Base-by-base conservation (phyloP, 768 basidiomycete species). In the Fistulinella prunicolor region DNA sequence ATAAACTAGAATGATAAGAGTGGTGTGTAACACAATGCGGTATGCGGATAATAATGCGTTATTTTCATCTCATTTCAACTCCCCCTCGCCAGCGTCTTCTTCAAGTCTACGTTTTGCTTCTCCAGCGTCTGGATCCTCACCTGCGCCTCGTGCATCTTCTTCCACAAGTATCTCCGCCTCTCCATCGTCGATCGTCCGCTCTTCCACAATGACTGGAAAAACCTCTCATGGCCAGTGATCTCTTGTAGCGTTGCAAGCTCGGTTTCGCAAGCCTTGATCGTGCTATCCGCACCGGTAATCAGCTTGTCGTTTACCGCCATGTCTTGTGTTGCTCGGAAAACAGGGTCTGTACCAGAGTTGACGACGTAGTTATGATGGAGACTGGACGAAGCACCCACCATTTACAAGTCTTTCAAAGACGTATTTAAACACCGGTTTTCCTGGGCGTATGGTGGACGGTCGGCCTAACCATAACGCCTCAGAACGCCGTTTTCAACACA, bases 341-440 rank as follows among this genome's bases (percentile, higher is more conserved):
- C 72, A 4, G 79, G 68, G 56, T 95, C 94, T 89, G n/a, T 16
- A 4, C 8, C 4, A 36, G 36, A 29, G 47, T 55, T 2, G 30
- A 17, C 24, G 6, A 29, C 14, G 4, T 7, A 19, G 20, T 26
- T 12, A 5, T 24, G 23, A 8, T 17, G 12, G 8, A 36, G 10
- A 12, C 6, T 9, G 8, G 3, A 6, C 3, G 12, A 34, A 5
- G 16, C 9, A 58, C 75, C 37, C 56, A 89, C 92, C 94, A 38
- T 84, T 73, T 0, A 87, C 86, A 2, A 97, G 76, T 35, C 81
- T 77, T 56, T 89, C 77, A 63, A 96, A 99, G 5, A 90, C 91
- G 59, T 81, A 86, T 68, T 79, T 79, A 61, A 89, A 87, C 0
- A 98, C 83, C 0, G 96, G 96, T 66, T 87, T 94, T 23, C 96